Evolutionary conservation across 164 flowering plant genomes (phyloP), one percentile per base, ranked within the genome.

Genomic region (Annona cherimola): DNA sequence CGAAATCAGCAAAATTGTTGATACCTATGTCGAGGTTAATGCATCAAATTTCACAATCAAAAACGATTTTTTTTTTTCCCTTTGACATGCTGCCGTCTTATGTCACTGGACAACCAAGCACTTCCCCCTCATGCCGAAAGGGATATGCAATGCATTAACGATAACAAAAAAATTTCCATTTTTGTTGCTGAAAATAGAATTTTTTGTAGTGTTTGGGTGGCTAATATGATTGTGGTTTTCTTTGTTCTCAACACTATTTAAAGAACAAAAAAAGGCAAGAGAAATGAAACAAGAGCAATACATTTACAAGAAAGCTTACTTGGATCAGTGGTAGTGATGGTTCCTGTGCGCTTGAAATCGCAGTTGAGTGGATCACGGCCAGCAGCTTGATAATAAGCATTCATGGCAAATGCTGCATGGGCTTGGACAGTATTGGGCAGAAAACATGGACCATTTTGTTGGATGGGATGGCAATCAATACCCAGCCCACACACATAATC

Each of bases 381-480:
- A 40, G 55, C 77, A 3, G 82, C 74, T 72, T 89, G 91, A 67
- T 81, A 91, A 76, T 86, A 91, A 1, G 67, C 78, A 69, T 91
- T 88, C 92, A 91, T 89, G 76, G 90, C 89, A 72, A 79, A 88
- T 2, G 91, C 87, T 3, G 94, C 89, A 73, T 87, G 91, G n/a
- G 86, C 88, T 42, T 75, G 79, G 26, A 86, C 83, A 0, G 87
- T 83, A 71, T 90, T 75, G 0, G 90, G 94, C 0, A 67, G 8
- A 71, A 86, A 90, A 77, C 94, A 88, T 2, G 78, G 55, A 2
- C 91, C 88, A 11, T 79, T 83, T 19, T 69, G 78, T 74, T 84
- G 81, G 50, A 88, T 88, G 0, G 88, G 78, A 26, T 75, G 61
- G 62, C 97, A 90, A 66, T 87, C 79, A 39, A 86, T 19, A 0